Conservation (phyloP, 2,329 filamentous ascomycete species). For the Fusarium veterinarium region DNA sequence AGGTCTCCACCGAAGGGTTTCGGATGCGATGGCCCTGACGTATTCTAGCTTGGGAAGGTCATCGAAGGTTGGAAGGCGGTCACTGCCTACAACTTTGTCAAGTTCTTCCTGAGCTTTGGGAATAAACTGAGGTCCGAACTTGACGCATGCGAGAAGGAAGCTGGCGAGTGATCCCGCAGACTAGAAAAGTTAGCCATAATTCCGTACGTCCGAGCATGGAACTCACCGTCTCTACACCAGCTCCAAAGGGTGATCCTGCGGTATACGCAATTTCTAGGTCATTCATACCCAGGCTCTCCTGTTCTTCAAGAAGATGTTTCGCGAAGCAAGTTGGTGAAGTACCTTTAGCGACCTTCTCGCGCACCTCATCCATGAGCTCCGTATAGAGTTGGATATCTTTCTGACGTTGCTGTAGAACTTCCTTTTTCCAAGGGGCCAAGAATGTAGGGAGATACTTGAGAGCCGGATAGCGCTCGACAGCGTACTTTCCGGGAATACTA, state of each 20-base stretch:
- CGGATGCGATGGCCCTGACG: conserved; percentile 51
- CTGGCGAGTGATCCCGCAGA: conserved; percentile 58
- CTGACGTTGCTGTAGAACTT: conserved; percentile 51
- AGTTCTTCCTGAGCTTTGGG: conserved; percentile 55
- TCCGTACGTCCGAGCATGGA: too few relatives aligned
- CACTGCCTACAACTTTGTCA: conserved; percentile 52
- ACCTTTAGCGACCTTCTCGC: conserved; percentile 47
- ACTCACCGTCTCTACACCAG: conserved; percentile 53
- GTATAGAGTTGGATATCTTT: conserved; percentile 55
- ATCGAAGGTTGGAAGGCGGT: conserved; percentile 52
- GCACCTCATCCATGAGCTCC: conserved; percentile 55
- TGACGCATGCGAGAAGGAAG: conserved; percentile 64
- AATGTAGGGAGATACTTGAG: conserved; percentile 53
- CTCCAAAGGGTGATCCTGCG: conserved; percentile 58
- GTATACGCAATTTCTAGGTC: conserved; percentile 58
- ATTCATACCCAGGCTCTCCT: conserved; percentile 53
- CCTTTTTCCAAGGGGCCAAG: conserved; percentile 55
- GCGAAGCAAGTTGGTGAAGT: conserved; percentile 55
- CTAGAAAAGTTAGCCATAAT: too few relatives aligned
- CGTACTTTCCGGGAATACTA: conserved; percentile 48
- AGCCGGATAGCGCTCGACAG: conserved; percentile 55
- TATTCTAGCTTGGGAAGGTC: conserved; percentile 51
- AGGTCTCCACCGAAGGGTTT: conserved; percentile 56
- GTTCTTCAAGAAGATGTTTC: conserved; percentile 55
- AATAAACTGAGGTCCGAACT: conserved; percentile 63